A percentile compares a stretch with the other conserved stretches of the same genome.
Evolutionary conservation across 164 flowering plant species (phyloP).

Genomic region (Paratinospora sagittata): DNA sequence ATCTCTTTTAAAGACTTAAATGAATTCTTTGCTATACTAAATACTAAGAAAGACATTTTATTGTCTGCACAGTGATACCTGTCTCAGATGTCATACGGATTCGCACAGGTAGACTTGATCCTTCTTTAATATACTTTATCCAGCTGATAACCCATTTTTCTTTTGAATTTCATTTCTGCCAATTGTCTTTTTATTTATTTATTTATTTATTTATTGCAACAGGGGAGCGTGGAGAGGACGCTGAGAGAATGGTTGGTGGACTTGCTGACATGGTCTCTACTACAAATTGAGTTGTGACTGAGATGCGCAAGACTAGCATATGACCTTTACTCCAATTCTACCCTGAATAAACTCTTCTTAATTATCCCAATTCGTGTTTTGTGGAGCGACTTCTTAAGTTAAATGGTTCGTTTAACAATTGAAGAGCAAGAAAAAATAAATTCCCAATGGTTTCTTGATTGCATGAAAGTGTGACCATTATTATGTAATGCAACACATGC

Average conservation of each 20-base stretch:
- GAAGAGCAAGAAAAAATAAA: too few relatives aligned
- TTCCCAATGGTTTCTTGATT: too few relatives aligned
- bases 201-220: too few relatives aligned
- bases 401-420: too few relatives aligned
- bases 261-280: constrained; percentile 42
- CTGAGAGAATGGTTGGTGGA: constrained; percentile 89
- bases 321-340: background rate
- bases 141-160: background rate
- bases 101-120: constrained; percentile 62
- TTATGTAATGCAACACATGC: too few relatives aligned
- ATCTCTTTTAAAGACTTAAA: background rate
- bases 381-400: too few relatives aligned
- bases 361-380: too few relatives aligned
- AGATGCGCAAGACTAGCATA: background rate
- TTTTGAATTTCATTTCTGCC: background rate
- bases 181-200: too few relatives aligned
- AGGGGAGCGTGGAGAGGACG: constrained; percentile 90
- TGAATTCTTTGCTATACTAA: background rate
- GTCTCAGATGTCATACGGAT: constrained; percentile 77
- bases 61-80: constrained; percentile 59
- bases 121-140: background rate
- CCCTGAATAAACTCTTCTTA: background rate
- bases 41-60: background rate
- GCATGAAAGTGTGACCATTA: too few relatives aligned
- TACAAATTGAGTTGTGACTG: constrained; percentile 15